Evolutionary conservation across 2,329 filamentous ascomycete species (phyloP).

Genomic region (Claviceps spartinae): DNA sequence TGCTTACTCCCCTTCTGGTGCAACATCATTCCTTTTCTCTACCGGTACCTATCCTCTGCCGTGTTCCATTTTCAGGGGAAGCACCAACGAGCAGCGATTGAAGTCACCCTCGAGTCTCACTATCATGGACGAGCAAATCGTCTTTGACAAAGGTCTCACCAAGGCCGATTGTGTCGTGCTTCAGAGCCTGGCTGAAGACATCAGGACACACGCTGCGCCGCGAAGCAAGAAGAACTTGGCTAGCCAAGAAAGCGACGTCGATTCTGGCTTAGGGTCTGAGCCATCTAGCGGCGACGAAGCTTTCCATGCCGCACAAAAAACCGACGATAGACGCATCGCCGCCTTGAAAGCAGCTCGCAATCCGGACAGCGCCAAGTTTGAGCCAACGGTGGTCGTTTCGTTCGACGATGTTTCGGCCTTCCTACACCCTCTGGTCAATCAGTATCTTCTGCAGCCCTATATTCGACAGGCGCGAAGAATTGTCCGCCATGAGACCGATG

Average conservation of each 20-base stretch:
- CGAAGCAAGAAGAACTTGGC: neutral
- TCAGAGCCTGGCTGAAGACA: slow-evolving; percentile 25
- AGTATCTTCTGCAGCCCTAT: slow-evolving; percentile 45
- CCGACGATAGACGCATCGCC: slow-evolving; percentile 13
- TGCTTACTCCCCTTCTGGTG: neutral
- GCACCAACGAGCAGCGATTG: neutral
- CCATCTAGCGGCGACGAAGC: slow-evolving; percentile 2
- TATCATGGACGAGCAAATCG: slow-evolving; percentile 15
- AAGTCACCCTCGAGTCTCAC: neutral
- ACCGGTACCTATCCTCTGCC: neutral
- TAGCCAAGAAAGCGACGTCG: slow-evolving; percentile 1
- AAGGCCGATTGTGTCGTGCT: slow-evolving; percentile 27
- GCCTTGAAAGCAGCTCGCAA: slow-evolving; percentile 28
- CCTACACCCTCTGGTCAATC: slow-evolving; percentile 26
- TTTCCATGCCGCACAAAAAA: neutral
- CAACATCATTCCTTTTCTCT: neutral
- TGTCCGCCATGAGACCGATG: slow-evolving; percentile 55
- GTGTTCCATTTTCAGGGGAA: neutral
- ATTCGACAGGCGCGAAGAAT: slow-evolving; percentile 37
- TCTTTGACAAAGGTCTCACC: slow-evolving; percentile 27
- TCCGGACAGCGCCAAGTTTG: slow-evolving; percentile 25
- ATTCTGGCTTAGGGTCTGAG: slow-evolving; percentile 8
- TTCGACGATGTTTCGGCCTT: slow-evolving; percentile 25
- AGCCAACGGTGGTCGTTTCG: slow-evolving; percentile 31
- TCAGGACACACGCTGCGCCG: slow-evolving; percentile 10